phyloP scores from a whole-genome alignment of 192 early-diverging fungal genomes.

The Backusella australiensis region DNA sequence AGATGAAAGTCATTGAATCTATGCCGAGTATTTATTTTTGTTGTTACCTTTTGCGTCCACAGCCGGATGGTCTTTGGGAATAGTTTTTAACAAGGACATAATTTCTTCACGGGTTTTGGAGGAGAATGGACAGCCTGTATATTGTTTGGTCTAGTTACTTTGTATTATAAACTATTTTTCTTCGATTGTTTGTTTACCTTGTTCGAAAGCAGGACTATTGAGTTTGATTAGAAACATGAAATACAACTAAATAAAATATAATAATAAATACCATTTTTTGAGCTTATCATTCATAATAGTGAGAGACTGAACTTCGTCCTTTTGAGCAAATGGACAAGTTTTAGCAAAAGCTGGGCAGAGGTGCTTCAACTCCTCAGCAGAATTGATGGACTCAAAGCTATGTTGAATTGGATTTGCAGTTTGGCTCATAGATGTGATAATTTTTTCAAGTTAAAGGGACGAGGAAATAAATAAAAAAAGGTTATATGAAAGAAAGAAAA shows the following conservation, averaged over 20 bases:
- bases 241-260: not conserved
- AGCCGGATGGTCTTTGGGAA: slow-evolving; percentile 13
- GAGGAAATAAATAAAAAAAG: too few species aligned
- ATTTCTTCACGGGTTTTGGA: slow-evolving; percentile 14
- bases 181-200: not conserved
- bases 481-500: not conserved
- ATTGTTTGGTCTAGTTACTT: not conserved
- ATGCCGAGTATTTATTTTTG: too few species aligned
- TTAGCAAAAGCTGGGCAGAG: slow-evolving; percentile 13
- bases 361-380: slow-evolving; percentile 13
- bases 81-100: not conserved
- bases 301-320: slow-evolving; percentile 11
- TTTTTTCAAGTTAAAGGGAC: not conserved
- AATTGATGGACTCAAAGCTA: slow-evolving; percentile 8
- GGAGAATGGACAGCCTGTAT: slow-evolving; percentile 20
- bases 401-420: not conserved
- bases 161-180: too few species aligned
- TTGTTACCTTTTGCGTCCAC: not conserved
- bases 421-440: not conserved
- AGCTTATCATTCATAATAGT: slow-evolving; percentile 9
- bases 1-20: not conserved
- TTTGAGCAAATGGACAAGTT: slow-evolving; percentile 15
- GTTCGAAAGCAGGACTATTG: slow-evolving; percentile 15
- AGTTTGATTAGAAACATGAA: not conserved
- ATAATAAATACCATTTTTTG: slow-evolving; percentile 3